Conservation (phyloP, 1,139 yeast genomes). For the Pichia sp. region DNA sequence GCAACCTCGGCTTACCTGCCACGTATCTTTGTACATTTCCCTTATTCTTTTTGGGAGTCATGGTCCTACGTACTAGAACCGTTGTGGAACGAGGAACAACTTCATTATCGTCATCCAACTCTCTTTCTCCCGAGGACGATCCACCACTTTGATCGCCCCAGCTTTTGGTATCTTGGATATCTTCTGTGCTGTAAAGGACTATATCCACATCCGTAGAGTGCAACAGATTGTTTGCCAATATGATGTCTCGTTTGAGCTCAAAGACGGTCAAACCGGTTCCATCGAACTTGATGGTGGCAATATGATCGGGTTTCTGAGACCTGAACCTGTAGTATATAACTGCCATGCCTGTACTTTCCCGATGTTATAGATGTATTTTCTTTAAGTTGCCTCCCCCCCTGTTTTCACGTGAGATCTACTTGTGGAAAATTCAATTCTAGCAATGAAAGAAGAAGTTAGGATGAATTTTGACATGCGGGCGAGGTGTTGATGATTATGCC, state of each 20-base stretch:
- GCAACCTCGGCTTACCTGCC: conserved; percentile 67
- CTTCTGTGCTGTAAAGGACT: conserved; percentile 71
- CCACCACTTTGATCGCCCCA: background rate
- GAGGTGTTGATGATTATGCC: background rate
- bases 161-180: conserved; percentile 27
- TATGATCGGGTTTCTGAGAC: conserved; percentile 65
- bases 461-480: conserved; percentile 1
- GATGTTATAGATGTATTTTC: background rate
- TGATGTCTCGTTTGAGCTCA: conserved; percentile 88
- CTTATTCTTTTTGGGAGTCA: conserved; percentile 59
- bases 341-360: conserved; percentile 43
- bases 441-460: background rate
- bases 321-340: conserved; percentile 83
- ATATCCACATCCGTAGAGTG: conserved; percentile 83
- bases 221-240: conserved; percentile 73
- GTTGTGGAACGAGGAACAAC: conserved; percentile 85
- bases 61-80: conserved; percentile 76
- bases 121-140: conserved; percentile 52
- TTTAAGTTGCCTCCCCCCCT: background rate
- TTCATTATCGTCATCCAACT: conserved; percentile 75
- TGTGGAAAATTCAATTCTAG: background rate
- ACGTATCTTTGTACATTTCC: conserved; percentile 74
- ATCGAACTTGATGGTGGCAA: conserved; percentile 80
- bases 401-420: too few species aligned
- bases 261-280: conserved; percentile 96